Base-by-base conservation (phyloP, 2,329 filamentous ascomycete genomes). In the Neonectria magnoliae region DNA sequence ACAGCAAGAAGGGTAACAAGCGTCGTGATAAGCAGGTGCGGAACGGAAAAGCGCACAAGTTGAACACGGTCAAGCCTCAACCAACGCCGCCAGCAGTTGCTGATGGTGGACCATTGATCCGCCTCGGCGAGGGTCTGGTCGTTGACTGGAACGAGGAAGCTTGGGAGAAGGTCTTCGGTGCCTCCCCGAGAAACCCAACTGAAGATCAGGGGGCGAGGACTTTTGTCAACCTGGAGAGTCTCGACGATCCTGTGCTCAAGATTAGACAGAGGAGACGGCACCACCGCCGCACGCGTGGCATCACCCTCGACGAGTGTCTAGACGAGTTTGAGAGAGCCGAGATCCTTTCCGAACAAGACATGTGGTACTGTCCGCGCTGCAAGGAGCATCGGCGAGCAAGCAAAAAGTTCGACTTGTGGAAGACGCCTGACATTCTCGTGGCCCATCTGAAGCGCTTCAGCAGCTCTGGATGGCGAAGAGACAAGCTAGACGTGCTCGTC, bases 391-490 rank as follows among this genome's bases (percentile, higher is more conserved):
- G 93, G 16, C 90, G 93, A 65, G 96, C 96, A 20, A 94, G 91
- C 81, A 99, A 99, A 83, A 98, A 96, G 75, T 93, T 99, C 57
- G 94, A 98, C 76, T 87, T 99, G 18, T 99, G 96, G 96, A 98
- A 95, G 76, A 91, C 93, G 2, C 96, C 96, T 1, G 96, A 99
- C 77, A 97, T 98, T 66, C 86, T 99, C 16, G 91, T 98, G 47
- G 91, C 98, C 66, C 96, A 99, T 76, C 85, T 99, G 54, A 99
- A 99, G 84, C 90, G 96, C 7, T 99, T 99, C 78, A 97, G 93
- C 76, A 94, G 92, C 25, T 91, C 90, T 70, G 90, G 93, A 16
- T 91, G 86, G 66, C 91, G 94, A 71, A 86, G 94, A 60, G 94
- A 98, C 79, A 99, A 99, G 83, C 85, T 99, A 51, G 94, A 98